A percentile compares a stretch with the other conserved stretches of the same genome.
Conservation (phyloP, 1,284 basidiomycete species). For the Xanthoconium separans region DNA sequence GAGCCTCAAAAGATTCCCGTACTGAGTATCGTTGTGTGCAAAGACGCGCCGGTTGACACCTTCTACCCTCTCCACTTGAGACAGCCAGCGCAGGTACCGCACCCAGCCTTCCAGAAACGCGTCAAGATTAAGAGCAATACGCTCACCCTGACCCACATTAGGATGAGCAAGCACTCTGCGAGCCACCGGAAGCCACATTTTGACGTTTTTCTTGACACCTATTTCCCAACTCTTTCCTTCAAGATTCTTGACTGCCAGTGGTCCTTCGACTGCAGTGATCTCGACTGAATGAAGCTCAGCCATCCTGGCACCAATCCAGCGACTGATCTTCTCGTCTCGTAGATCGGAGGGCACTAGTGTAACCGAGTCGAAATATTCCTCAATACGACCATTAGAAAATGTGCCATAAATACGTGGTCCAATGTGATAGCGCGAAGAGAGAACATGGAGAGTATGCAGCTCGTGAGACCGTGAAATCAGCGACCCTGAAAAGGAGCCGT, state of each 20-base stretch:
- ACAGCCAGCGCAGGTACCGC: constrained; percentile 68
- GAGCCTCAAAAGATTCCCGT: constrained; percentile 85
- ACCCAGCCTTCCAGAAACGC: constrained; percentile 65
- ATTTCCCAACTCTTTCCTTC: constrained; percentile 56
- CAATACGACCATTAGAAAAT: constrained; percentile 89
- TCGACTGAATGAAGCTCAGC: constrained; percentile 91
- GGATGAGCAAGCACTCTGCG: constrained; percentile 62
- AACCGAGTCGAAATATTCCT: constrained; percentile 89
- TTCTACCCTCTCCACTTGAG: constrained; percentile 54
- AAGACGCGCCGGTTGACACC: constrained; percentile 68
- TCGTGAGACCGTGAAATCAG: constrained; percentile 86
- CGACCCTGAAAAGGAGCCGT: constrained; percentile 81
- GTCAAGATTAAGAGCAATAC: constrained; percentile 57
- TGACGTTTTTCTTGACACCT: constrained; percentile 59
- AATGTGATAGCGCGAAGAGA: constrained; percentile 83
- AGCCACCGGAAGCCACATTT: constrained; percentile 63
- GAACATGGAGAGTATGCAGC: constrained; percentile 81
- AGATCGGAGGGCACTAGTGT: constrained; percentile 77
- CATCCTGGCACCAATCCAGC: constrained; percentile 89
- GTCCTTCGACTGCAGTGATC: constrained; percentile 61
- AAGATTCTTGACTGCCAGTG: constrained; percentile 36
- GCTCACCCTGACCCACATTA: constrained; percentile 41
- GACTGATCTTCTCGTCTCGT: constrained; percentile 70
- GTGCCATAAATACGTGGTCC: constrained; percentile 93
- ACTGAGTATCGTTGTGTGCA: constrained; percentile 92